Evolutionary conservation across 2,329 filamentous ascomycete genomes (phyloP), one percentile per base, ranked within the genome.

Genomic region (Alternaria consortialis): DNA sequence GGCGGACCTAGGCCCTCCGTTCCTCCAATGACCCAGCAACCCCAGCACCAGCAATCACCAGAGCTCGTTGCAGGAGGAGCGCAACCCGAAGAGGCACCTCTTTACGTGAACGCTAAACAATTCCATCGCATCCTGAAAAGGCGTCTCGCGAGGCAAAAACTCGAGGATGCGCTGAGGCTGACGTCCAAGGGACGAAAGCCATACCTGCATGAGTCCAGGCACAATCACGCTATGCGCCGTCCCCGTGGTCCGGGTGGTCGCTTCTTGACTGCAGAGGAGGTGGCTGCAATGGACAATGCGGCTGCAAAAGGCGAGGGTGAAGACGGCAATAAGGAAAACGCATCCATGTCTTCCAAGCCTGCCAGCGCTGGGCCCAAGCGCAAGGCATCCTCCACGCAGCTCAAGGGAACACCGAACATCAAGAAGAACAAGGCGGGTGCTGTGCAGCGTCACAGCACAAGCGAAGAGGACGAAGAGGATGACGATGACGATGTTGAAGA

Each of bases 31-130:
- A 79, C 84, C 55, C 84, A 88, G 9, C 82, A 87, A 9, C 90
- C 90, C 74, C 89, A 90, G 80, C 86, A 87, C 64, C 88, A 88
- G 60, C 89, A 92, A 64, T 94, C 93, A 1, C 92, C 93, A 7
- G 94, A 97, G 76, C 88, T 95, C 71, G 86, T 91, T 1, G 83
- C 90, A 7, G 85, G 83, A 12, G 86, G 83, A 13, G 86, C 86
- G 13, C 74, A 69, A 51, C 88, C 89, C 4, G 95, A 98, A 77
- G 95, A 99, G 76, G 94, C 94, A 0, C 95, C 95, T 0, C 84
- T 99, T 1, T 99, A 99, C 71, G 95, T 99, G 74, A 99, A 99
- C 73, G 95, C 95, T 5, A 99, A 99, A 79, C 95, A 99, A 74
- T 99, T 99, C 71, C 95, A 99, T 77, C 91, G 95, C 27, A 99